Percentiles rank a stretch among this genome's conserved stretches.
Evolutionary conservation across 208 protist species (phyloP).

Genomic region (Angomonas ambiguus): DNA sequence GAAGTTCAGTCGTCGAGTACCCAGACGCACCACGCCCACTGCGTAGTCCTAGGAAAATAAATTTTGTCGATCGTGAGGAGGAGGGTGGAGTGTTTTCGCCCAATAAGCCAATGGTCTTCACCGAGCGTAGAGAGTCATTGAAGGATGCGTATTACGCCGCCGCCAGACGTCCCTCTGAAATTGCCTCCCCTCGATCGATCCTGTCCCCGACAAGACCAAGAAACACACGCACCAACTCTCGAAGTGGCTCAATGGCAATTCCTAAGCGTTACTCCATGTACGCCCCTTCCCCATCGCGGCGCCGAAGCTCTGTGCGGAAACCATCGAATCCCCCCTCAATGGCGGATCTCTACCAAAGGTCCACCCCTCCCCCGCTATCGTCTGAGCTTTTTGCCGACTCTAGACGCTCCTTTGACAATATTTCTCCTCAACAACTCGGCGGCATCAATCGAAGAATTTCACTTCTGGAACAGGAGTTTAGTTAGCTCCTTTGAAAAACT

Average conservation of each 20-base stretch:
- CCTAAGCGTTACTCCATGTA: conserved; percentile 36
- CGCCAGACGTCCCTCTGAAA: background rate
- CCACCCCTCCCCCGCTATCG: background rate
- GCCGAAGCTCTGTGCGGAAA: background rate
- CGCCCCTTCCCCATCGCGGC: conserved; percentile 6
- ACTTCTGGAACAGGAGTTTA: conserved; percentile 39
- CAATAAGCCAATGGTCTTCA: conserved; percentile 1
- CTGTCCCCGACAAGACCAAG: background rate
- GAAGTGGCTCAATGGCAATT: background rate
- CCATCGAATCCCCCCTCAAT: background rate
- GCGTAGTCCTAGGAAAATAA: background rate
- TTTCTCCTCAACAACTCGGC: conserved; percentile 15
- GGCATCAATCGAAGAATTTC: conserved; percentile 40
- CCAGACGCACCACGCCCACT: background rate
- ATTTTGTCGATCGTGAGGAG: background rate
- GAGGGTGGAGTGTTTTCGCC: background rate
- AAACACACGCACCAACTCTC: background rate
- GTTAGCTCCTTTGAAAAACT: background rate
- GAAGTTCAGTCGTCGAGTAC: background rate
- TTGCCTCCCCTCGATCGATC: background rate
- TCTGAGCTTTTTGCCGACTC: background rate
- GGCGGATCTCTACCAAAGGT: conserved; percentile 1
- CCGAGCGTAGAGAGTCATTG: background rate
- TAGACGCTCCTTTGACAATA: conserved; percentile 9
- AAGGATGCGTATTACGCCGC: conserved; percentile 2